phyloP scores from a whole-genome alignment of 2,329 filamentous ascomycete genomes.

The Colletotrichum somersetense region DNA sequence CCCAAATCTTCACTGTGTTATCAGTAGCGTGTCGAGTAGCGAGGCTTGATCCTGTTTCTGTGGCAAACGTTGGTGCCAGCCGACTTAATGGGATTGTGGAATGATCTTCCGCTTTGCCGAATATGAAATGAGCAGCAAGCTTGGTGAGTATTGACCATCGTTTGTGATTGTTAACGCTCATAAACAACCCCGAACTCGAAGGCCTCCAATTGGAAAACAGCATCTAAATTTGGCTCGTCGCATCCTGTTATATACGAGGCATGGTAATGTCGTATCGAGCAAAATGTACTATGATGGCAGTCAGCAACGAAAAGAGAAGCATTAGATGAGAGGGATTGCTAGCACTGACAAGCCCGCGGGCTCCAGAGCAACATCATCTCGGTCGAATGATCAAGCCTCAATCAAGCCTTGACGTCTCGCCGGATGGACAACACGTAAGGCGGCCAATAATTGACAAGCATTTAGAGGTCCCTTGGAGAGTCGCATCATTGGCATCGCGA shows the following conservation, averaged over 20 bases:
- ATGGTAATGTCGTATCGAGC: background rate
- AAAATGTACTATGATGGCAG: background rate
- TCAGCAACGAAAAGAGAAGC: background rate
- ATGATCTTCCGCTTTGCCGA: background rate
- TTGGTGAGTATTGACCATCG: background rate
- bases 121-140: background rate
- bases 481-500: constrained; percentile 24
- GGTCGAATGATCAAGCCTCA: too few relatives aligned
- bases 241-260: background rate
- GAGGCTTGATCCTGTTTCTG: too few relatives aligned
- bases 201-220: too few relatives aligned
- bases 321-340: too few relatives aligned
- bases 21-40: too few relatives aligned
- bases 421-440: constrained; percentile 11
- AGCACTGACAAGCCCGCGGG: too few relatives aligned
- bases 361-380: too few relatives aligned
- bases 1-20: too few relatives aligned
- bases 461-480: background rate
- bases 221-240: background rate
- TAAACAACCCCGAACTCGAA: background rate
- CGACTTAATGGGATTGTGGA: too few relatives aligned
- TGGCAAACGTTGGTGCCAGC: too few relatives aligned
- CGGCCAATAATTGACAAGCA: constrained; percentile 12
- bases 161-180: background rate
- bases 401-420: background rate